A percentile compares a stretch with the other conserved stretches of the same genome.
phyloP scores from a whole-genome alignment of 768 basidiomycete genomes.

The Suillus placidus region DNA sequence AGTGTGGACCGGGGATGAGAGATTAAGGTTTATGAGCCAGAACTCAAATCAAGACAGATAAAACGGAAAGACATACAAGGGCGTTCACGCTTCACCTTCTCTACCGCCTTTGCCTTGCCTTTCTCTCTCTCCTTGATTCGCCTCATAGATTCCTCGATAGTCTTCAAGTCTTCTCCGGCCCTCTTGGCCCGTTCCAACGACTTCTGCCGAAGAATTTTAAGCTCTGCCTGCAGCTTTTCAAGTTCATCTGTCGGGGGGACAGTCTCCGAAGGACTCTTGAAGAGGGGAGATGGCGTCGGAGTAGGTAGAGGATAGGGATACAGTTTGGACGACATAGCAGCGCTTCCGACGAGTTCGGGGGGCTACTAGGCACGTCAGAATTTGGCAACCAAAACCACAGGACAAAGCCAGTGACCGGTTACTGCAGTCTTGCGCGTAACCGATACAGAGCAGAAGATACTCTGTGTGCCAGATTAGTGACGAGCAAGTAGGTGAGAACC shows the following conservation, averaged over 20 bases:
- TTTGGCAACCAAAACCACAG: slow-evolving; percentile 17
- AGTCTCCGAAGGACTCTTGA: slow-evolving; percentile 63
- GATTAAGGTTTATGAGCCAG: slow-evolving; percentile 21
- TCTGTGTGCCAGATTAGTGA: slow-evolving; percentile 21
- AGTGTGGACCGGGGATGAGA: slow-evolving; percentile 10
- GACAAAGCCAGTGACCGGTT: slow-evolving; percentile 13
- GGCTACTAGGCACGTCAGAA: slow-evolving; percentile 13
- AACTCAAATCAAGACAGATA: slow-evolving; percentile 15
- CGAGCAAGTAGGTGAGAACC: slow-evolving; percentile 26
- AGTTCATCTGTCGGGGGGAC: slow-evolving; percentile 78
- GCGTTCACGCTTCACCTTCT: slow-evolving; percentile 73
- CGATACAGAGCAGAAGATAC: slow-evolving; percentile 16
- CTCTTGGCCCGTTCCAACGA: slow-evolving; percentile 69
- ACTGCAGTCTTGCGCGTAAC: slow-evolving; percentile 21
- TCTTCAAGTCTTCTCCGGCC: slow-evolving; percentile 73
- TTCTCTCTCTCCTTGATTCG: slow-evolving; percentile 75
- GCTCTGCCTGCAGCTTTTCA: slow-evolving; percentile 63
- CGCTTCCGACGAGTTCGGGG: slow-evolving; percentile 24
- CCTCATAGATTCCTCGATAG: slow-evolving; percentile 76
- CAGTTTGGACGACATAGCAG: slow-evolving; percentile 64
- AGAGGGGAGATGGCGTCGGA: slow-evolving; percentile 58
- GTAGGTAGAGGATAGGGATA: slow-evolving; percentile 49
- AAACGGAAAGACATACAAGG: slow-evolving; percentile 60
- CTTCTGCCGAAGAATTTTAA: slow-evolving; percentile 53
- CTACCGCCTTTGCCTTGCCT: slow-evolving; percentile 71